Conservation (phyloP, 1,284 basidiomycete genomes). For the Cystobasidium pallidum region DNA sequence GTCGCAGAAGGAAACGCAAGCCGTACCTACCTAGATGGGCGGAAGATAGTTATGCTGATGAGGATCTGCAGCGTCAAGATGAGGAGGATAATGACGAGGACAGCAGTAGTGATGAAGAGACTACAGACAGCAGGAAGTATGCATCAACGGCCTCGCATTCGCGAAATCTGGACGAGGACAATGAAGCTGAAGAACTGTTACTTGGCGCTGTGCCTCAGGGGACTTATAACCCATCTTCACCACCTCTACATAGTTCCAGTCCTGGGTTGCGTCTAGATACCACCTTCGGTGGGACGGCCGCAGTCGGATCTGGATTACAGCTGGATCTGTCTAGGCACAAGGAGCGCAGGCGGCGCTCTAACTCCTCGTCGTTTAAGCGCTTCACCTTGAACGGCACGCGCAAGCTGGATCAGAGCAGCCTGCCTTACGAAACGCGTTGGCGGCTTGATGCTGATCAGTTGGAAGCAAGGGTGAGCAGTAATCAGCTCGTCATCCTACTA, state of each 20-base stretch:
- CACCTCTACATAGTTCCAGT: constrained; percentile 10
- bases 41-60: constrained; percentile 45
- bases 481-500: background rate
- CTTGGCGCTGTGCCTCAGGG: constrained; percentile 33
- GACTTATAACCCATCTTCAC: background rate
- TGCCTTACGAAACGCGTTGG: constrained; percentile 76
- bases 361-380: constrained; percentile 15
- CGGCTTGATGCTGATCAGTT: constrained; percentile 65
- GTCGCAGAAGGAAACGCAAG: constrained; percentile 49
- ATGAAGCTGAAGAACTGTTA: constrained; percentile 42
- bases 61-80: constrained; percentile 11
- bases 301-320: constrained; percentile 5
- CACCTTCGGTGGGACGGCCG: background rate
- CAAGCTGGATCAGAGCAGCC: constrained; percentile 51
- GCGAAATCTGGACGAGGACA: constrained; percentile 47
- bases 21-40: constrained; percentile 38
- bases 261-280: constrained; percentile 17
- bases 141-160: background rate
- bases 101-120: constrained; percentile 30
- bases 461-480: background rate
- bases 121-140: background rate
- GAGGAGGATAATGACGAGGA: constrained; percentile 41
- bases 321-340: constrained; percentile 8
- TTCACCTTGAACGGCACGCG: constrained; percentile 1
- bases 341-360: constrained; percentile 12